These are phyloP conservation scores for Ustilago loliicola DNA, from an alignment of 1,284 basidiomycete species.

Conservation along the genomic window DNA sequence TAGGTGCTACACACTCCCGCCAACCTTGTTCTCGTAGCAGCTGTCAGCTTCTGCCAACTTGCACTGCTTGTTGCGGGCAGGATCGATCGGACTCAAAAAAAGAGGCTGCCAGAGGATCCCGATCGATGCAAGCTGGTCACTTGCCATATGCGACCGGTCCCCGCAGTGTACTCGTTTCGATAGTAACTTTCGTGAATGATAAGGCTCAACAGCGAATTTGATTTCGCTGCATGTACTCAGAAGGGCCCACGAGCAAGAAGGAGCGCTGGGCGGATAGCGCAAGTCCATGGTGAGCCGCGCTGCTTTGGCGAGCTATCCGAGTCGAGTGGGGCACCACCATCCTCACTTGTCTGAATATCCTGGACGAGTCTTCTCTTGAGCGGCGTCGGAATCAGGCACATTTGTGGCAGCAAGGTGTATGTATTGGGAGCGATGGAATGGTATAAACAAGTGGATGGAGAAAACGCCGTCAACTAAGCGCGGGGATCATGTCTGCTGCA, in stretches of 20 bases:
- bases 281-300: no score
- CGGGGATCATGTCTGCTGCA: neutral
- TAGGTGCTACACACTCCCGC: no score
- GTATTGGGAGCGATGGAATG: neutral
- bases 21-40: neutral
- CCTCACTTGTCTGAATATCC: no score
- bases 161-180: no score
- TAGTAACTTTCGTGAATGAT: no score
- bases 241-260: no score
- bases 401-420: neutral
- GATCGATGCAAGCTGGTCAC: neutral
- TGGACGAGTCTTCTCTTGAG: neutral
- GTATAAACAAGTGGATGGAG: neutral
- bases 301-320: no score
- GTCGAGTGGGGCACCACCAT: no score
- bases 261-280: no score
- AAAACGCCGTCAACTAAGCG: neutral
- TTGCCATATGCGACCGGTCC: neutral
- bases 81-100: neutral
- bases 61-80: neutral
- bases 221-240: no score
- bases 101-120: neutral
- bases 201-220: no score
- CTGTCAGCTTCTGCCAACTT: conserved; percentile 3
- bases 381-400: neutral